phyloP scores from a whole-genome alignment of 2,329 filamentous ascomycete genomes.

The Magnaporthiopsis poae region DNA sequence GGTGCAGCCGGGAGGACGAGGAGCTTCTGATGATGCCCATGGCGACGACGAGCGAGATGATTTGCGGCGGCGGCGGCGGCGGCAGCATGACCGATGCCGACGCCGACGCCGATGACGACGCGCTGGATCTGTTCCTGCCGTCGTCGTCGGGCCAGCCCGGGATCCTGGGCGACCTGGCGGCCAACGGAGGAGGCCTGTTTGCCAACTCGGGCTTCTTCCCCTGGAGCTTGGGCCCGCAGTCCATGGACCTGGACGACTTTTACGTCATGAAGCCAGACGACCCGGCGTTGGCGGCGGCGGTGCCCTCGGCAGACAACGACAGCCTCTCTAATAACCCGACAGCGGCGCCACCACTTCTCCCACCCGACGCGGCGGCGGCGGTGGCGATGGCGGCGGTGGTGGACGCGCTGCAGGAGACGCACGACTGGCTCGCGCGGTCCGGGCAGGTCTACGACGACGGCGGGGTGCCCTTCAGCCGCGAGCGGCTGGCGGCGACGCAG shows the following conservation, averaged over 20 bases:
- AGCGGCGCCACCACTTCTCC: slow-evolving; percentile 2
- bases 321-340: not conserved
- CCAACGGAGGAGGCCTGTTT: slow-evolving; percentile 1
- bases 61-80: not conserved
- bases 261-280: not conserved
- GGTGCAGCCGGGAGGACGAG: slow-evolving; percentile 1
- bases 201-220: slow-evolving; percentile 11
- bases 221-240: slow-evolving; percentile 9
- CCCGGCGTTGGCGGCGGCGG: not conserved
- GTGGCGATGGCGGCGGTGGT: slow-evolving; percentile 8
- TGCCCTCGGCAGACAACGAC: not conserved
- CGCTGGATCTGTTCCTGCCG: not conserved
- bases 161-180: not conserved
- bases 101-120: no score
- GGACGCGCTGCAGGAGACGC: slow-evolving; percentile 10
- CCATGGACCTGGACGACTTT: not conserved
- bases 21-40: not conserved
- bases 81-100: not conserved
- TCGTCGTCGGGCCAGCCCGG: not conserved
- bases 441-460: slow-evolving; percentile 12
- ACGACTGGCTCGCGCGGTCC: slow-evolving; percentile 10
- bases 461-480: not conserved
- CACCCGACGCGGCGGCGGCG: slow-evolving; percentile 1
- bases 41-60: not conserved
- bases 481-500: slow-evolving; percentile 10